Evolutionary conservation across 73 alveolate genomes (phyloP).

Genomic region (Diophrys appendiculata): DNA sequence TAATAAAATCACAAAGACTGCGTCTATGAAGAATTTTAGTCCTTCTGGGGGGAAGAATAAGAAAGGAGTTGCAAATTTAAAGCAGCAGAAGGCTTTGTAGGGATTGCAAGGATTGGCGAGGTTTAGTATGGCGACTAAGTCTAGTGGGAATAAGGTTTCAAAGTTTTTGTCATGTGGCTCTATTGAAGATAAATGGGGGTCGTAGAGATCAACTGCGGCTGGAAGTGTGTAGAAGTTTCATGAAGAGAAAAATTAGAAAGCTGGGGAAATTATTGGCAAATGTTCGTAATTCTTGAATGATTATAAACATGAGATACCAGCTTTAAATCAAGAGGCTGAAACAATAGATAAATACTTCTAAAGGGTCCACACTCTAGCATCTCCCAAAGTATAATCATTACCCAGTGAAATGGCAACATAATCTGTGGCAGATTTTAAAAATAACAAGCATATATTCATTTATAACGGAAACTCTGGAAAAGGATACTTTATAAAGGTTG

Average conservation of each 20-base stretch:
- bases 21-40: too few species aligned
- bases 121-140: too few species aligned
- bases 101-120: too few species aligned
- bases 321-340: conserved; percentile 9
- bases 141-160: too few species aligned
- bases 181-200: too few species aligned
- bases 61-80: too few species aligned
- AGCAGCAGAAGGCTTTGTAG: too few species aligned
- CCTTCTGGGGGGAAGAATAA: too few species aligned
- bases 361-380: conserved; percentile 13
- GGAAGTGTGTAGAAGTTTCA: neutral
- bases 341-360: neutral
- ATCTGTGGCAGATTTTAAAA: conserved; percentile 35
- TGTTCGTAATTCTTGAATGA: conserved; percentile 8
- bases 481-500: conserved; percentile 40
- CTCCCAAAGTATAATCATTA: conserved; percentile 2
- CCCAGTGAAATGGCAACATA: conserved; percentile 13
- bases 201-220: too few species aligned
- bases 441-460: conserved; percentile 42
- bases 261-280: conserved; percentile 14
- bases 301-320: neutral
- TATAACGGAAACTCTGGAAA: conserved; percentile 35
- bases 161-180: too few species aligned
- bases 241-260: conserved; percentile 16
- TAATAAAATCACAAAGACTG: neutral